Evolutionary conservation across 306 rosid genomes (phyloP).

Genomic region (Vicia faba): DNA sequence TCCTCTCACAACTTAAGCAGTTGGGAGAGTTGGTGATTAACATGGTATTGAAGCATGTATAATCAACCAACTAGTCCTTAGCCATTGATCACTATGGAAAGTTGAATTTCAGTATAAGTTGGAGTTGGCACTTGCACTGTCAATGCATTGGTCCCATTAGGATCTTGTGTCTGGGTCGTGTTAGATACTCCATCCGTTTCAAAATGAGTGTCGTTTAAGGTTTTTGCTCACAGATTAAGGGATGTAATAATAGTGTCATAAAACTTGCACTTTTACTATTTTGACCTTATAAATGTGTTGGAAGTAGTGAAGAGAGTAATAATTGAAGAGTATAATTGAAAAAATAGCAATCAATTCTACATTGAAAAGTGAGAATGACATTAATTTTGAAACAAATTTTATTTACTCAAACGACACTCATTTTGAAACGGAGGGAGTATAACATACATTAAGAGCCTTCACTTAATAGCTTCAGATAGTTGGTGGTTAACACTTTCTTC

Average conservation of each 20-base stretch:
- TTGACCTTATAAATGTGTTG: no score
- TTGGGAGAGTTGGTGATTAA: slow-evolving; percentile 20
- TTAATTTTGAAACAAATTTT: no score
- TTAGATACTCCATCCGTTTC: not conserved
- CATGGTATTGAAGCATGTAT: not conserved
- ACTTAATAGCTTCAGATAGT: slow-evolving; percentile 13
- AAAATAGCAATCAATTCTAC: no score
- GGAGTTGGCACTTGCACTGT: slow-evolving; percentile 6
- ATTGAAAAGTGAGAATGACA: no score
- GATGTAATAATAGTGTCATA: no score
- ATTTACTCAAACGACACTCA: no score
- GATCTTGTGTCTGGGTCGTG: not conserved
- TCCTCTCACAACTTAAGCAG: slow-evolving; percentile 1
- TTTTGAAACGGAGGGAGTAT: no score
- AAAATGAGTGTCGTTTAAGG: no score
- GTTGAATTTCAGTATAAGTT: slow-evolving; percentile 8
- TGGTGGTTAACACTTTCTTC: slow-evolving; percentile 6
- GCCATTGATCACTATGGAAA: slow-evolving; percentile 11
- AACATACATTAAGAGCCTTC: not conserved
- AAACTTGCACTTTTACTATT: no score
- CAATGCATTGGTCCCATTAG: slow-evolving; percentile 6
- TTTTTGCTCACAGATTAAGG: no score
- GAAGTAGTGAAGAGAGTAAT: no score
- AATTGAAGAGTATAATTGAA: no score
- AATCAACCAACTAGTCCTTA: slow-evolving; percentile 2